Conservation (phyloP, 108 stramenopile genomes). For the Nannochloropsis gaditana region DNA sequence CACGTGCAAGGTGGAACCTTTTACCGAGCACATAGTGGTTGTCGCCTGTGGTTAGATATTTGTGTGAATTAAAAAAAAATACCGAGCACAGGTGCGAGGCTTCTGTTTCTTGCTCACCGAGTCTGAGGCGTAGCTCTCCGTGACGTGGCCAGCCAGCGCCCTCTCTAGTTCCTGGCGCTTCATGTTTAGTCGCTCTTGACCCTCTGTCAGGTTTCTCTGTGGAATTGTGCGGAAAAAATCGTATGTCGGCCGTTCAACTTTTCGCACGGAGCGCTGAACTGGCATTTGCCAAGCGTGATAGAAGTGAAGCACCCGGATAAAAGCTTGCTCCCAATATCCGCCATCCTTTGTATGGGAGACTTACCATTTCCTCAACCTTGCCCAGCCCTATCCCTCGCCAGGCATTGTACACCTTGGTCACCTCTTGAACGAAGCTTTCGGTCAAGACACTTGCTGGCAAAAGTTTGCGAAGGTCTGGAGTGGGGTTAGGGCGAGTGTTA, state of each 20-base stretch:
- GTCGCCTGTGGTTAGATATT: no score
- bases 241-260: no score
- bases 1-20: not conserved
- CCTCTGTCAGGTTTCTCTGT: no score
- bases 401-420: not conserved
- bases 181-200: no score
- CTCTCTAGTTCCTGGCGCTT: not conserved
- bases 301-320: no score
- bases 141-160: conserved; percentile 7
- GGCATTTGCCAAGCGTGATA: no score
- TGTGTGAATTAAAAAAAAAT: no score
- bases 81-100: no score
- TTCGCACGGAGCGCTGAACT: no score
- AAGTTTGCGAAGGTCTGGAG: not conserved
- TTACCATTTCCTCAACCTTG: not conserved
- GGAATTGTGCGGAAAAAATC: no score
- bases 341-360: no score
- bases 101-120: not conserved
- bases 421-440: not conserved
- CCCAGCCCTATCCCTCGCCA: not conserved
- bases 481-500: conserved; percentile 3
- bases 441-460: not conserved
- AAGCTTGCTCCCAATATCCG: no score
- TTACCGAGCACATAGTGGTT: not conserved
- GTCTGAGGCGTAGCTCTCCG: not conserved